A percentile compares a stretch with the other conserved stretches of the same genome.
Evolutionary conservation across 2,329 filamentous ascomycete genomes (phyloP).

Genomic region (Trichoderma breve): DNA sequence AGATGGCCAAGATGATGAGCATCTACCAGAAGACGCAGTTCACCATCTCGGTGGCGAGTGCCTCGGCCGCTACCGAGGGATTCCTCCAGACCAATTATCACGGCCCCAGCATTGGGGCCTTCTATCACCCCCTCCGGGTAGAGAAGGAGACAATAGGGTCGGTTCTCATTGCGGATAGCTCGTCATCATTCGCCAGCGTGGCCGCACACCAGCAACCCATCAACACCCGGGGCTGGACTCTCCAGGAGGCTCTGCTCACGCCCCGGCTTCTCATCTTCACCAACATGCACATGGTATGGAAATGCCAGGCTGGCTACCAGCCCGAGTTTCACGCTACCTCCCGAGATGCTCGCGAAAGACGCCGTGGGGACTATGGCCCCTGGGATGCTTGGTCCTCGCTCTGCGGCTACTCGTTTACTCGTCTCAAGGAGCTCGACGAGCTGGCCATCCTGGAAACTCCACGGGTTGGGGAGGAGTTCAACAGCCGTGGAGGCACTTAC

Average conservation of each 20-base stretch:
- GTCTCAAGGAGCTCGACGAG: neutral
- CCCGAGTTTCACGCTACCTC: neutral
- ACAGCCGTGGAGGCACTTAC: neutral
- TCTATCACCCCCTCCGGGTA: neutral
- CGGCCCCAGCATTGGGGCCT: neutral
- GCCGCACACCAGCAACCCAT: neutral
- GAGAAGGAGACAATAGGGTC: neutral
- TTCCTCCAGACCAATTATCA: neutral
- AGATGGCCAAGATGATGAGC: slow-evolving; percentile 2
- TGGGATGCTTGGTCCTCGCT: neutral
- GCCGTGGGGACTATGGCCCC: neutral
- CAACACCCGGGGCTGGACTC: neutral
- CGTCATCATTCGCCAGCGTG: neutral
- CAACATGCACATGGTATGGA: slow-evolving; percentile 5
- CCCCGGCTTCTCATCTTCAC: neutral
- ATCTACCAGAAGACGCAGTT: neutral
- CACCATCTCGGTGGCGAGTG: neutral
- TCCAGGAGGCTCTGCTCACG: slow-evolving; percentile 1
- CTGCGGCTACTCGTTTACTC: slow-evolving; percentile 1
- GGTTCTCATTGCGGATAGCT: neutral
- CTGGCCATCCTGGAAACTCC: neutral
- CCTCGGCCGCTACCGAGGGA: neutral
- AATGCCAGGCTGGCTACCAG: neutral
- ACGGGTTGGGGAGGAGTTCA: neutral
- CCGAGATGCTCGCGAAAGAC: neutral